Conservation (phyloP, 176 grass and related monocot species). For the Aegilops longissima region DNA sequence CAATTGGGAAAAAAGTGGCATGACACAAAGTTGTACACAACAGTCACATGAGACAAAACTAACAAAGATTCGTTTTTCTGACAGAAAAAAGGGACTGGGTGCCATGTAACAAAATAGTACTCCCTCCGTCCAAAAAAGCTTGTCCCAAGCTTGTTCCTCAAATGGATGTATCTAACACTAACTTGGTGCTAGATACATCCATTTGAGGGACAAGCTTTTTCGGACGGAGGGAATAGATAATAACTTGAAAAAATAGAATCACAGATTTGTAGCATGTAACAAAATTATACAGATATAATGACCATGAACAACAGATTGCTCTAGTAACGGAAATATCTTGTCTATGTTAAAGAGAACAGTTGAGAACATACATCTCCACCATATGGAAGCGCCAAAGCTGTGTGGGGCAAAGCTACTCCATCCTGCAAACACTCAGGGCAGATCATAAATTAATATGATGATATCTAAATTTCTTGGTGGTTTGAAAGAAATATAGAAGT, state of each 20-base stretch:
- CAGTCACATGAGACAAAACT: neutral
- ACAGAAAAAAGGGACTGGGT: neutral
- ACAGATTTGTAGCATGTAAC: neutral
- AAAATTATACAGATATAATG: neutral
- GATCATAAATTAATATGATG: neutral
- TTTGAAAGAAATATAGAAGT: slow-evolving; percentile 13
- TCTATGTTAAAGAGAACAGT: neutral
- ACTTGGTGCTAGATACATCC: too few species aligned
- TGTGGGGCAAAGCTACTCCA: slow-evolving; percentile 95
- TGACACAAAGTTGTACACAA: neutral
- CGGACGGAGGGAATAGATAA: too few species aligned
- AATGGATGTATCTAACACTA: too few species aligned
- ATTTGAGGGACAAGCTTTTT: too few species aligned
- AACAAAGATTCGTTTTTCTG: neutral
- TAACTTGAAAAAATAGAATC: neutral
- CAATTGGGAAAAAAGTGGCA: neutral
- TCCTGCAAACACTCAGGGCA: slow-evolving; percentile 59
- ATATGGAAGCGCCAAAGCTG: slow-evolving; percentile 73
- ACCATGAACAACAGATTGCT: neutral
- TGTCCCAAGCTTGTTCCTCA: too few species aligned
- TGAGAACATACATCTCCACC: slow-evolving; percentile 79
- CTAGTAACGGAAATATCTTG: neutral
- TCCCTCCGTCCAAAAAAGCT: too few species aligned
- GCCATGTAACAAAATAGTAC: too few species aligned
- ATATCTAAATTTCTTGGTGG: neutral